Percentiles rank a stretch among this genome's conserved stretches.
Evolutionary conservation across 164 flowering plant species (phyloP).

Genomic region (Umbellularia californica): DNA sequence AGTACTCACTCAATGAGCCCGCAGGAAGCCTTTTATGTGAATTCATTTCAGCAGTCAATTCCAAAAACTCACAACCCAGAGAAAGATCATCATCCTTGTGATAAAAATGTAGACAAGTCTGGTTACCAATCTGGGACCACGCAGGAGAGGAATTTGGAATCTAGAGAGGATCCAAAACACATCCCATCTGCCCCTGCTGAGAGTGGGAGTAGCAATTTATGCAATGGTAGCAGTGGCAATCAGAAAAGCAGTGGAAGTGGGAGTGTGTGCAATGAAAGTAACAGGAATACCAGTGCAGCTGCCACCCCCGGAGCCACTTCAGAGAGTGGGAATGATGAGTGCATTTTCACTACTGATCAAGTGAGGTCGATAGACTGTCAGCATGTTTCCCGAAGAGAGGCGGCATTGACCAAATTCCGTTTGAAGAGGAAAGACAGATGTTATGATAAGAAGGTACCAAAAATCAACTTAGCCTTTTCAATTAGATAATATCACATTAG

Average conservation of each 20-base stretch:
- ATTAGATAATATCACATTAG: background rate
- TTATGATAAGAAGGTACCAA: constrained; percentile 77
- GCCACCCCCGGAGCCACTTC: constrained; percentile 5
- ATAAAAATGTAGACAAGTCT: constrained; percentile 22
- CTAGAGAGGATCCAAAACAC: constrained; percentile 32
- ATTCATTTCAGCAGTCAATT: constrained; percentile 30
- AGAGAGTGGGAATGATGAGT: constrained; percentile 46
- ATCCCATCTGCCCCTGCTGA: constrained; percentile 47
- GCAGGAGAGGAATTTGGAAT: constrained; percentile 28
- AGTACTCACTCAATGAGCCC: constrained; percentile 33
- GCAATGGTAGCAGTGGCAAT: constrained; percentile 39
- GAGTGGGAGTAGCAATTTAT: constrained; percentile 54
- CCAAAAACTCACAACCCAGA: constrained; percentile 19
- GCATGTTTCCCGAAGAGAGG: constrained; percentile 71
- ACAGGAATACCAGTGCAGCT: constrained; percentile 25
- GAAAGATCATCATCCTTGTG: constrained; percentile 14
- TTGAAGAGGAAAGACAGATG: constrained; percentile 93
- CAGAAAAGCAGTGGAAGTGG: constrained; percentile 44
- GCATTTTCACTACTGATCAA: constrained; percentile 19
- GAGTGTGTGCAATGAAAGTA: constrained; percentile 42
- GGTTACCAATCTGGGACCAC: constrained; percentile 18
- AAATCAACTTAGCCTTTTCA: too few relatives aligned
- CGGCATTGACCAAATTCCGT: constrained; percentile 80
- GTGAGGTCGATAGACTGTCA: constrained; percentile 16
- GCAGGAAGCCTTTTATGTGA: constrained; percentile 23